Base-by-base conservation (phyloP, 2,329 filamentous ascomycete genomes). In the Chaetothyriales sp. region DNA sequence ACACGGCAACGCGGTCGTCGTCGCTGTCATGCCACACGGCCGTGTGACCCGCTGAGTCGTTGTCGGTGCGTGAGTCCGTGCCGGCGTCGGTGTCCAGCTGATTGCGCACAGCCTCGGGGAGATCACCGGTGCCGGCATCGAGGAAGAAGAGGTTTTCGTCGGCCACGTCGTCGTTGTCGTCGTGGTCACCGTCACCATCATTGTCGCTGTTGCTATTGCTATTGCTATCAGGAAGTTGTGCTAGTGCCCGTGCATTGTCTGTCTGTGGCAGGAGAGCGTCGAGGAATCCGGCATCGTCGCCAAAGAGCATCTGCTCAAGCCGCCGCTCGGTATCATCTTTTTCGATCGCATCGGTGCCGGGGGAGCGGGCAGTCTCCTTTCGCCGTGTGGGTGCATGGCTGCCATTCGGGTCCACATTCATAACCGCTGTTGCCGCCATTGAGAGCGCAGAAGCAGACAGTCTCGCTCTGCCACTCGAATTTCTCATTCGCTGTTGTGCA, bases 21-120 rank as follows among this genome's bases (percentile, higher is more conserved):
- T 98, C 92, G 66, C 89, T 96, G 65, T 98, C 92, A 59, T 89
- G 81, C 92, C 92, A 98, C 32, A 39, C 32, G 1, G 80, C 85
- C 2, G 82, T 6, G 19, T 2, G 25, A 12, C 3, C 12, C 20
- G 20, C 20, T 10, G 4, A 3, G 20, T 36, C 20, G 20, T 15
- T 9, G 6, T 3, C 3, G 18, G 19, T 71, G 66, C 1, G 69
- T 67, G 45, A 18, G 18, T 18, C 9, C 61, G 63, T n/a, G 57
- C 64, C 63, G 36, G 68, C 66, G 3, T 65, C 63, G 18, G 66
- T 64, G 45, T 66, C 64, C 51, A 68, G 64, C 46, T 68, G 62
- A 58, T 69, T 57, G 52, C 65, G 51, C 19, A 51, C 42, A 15
- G 55, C 55, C 5, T 50, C 42, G 44, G 64, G 62, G 36, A 63